A percentile compares a stretch with the other conserved stretches of the same genome.
phyloP scores from a whole-genome alignment of 2,329 filamentous ascomycete genomes.

The Paracoccidioides lutzii region DNA sequence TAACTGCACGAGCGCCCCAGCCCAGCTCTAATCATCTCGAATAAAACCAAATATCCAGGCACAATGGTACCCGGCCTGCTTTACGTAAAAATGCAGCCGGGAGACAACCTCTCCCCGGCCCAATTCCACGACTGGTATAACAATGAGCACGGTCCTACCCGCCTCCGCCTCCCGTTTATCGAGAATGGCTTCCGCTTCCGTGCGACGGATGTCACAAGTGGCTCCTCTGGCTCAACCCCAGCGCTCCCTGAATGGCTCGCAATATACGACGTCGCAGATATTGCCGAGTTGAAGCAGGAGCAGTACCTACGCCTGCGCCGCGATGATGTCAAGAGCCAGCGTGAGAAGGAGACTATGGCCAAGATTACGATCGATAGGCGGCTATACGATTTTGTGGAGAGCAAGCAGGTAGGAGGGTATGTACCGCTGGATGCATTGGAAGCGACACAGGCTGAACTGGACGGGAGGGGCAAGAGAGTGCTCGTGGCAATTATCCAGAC shows the following conservation, averaged over 20 bases:
- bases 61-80: conserved; percentile 51
- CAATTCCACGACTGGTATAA: conserved; percentile 92
- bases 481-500: conserved; percentile 50
- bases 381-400: conserved; percentile 54
- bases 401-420: conserved; percentile 44
- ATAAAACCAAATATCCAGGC: background rate
- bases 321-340: conserved; percentile 41
- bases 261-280: conserved; percentile 67
- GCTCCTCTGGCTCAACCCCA: conserved; percentile 21
- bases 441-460: conserved; percentile 38
- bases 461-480: conserved; percentile 38
- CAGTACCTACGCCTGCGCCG: conserved; percentile 47
- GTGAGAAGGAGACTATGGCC: conserved; percentile 49
- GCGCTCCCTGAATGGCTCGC: conserved; percentile 59
- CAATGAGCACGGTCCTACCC: conserved; percentile 76
- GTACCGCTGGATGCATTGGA: conserved; percentile 46
- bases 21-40: background rate
- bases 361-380: conserved; percentile 56
- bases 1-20: no score
- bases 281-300: conserved; percentile 55
- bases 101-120: conserved; percentile 47
- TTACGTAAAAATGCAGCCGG: conserved; percentile 77
- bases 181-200: conserved; percentile 67
- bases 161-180: conserved; percentile 62
- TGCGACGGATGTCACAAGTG: conserved; percentile 43